These are phyloP conservation scores for Draba incana DNA, from an alignment of 345 rosid species.

Conservation along the genomic window DNA sequence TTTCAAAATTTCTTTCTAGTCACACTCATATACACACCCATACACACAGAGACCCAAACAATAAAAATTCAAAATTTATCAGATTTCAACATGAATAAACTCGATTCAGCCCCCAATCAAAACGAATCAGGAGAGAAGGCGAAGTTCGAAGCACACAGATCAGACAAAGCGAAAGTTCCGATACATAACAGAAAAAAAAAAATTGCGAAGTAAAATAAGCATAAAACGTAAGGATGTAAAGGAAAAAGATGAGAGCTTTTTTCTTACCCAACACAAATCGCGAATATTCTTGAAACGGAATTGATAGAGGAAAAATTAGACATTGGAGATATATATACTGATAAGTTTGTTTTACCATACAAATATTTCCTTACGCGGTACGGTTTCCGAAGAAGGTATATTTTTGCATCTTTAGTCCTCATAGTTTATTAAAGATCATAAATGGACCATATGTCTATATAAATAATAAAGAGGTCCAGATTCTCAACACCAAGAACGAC, in stretches of 20 bases:
- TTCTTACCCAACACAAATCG: slow-evolving; percentile 13
- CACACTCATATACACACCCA: background rate
- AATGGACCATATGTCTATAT: background rate
- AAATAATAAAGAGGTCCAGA: background rate
- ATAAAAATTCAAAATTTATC: background rate
- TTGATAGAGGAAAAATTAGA: background rate
- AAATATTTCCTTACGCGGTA: slow-evolving; percentile 30
- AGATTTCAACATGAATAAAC: background rate
- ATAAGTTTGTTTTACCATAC: slow-evolving; percentile 15
- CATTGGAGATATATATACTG: slow-evolving; percentile 14
- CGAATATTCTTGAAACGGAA: slow-evolving; percentile 24
- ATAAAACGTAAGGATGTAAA: background rate
- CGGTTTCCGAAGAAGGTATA: slow-evolving; percentile 9
- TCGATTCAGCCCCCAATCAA: background rate
- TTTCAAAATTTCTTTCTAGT: background rate
- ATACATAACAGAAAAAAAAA: slow-evolving; percentile 8
- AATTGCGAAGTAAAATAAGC: background rate
- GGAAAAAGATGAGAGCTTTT: slow-evolving; percentile 8
- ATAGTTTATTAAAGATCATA: background rate
- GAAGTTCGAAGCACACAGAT: background rate
- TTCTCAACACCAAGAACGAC: background rate
- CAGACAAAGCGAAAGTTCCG: background rate
- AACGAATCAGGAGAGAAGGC: slow-evolving; percentile 6
- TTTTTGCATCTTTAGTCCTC: slow-evolving; percentile 21
- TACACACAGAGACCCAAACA: background rate